A percentile compares a stretch with the other conserved stretches of the same genome.
phyloP scores from a whole-genome alignment of 139 green algal species.

The Klebsormidium nitens region DNA sequence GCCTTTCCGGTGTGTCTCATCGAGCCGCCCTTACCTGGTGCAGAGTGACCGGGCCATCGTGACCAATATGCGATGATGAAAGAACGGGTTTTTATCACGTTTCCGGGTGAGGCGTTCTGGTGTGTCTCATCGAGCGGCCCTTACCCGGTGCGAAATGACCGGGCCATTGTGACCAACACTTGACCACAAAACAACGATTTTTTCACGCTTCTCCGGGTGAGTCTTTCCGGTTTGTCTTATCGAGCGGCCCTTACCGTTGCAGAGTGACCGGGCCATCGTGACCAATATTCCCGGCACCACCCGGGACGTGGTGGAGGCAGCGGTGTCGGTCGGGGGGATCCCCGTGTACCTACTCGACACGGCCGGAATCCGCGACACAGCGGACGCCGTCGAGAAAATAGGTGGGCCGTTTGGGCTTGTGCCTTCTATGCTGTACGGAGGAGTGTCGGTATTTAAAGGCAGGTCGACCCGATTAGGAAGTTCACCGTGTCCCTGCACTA shows the following conservation, averaged over 20 bases:
- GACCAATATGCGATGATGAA: slow-evolving; percentile 77
- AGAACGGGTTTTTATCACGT: too few relatives aligned
- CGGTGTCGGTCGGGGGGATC: slow-evolving; percentile 67
- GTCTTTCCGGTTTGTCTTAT: too few relatives aligned
- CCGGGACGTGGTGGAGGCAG: slow-evolving; percentile 87
- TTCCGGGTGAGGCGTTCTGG: too few relatives aligned
- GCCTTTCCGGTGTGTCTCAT: too few relatives aligned
- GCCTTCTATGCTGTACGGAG: neutral
- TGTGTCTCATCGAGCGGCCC: too few relatives aligned
- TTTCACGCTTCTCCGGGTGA: too few relatives aligned
- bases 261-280: slow-evolving; percentile 84
- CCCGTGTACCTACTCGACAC: slow-evolving; percentile 91
- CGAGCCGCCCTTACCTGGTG: too few relatives aligned
- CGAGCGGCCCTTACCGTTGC: too few relatives aligned
- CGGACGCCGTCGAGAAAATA: slow-evolving; percentile 77
- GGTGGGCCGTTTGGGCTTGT: slow-evolving; percentile 20
- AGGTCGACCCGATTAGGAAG: slow-evolving; percentile 33
- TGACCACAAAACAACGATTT: too few relatives aligned
- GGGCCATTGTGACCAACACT: slow-evolving; percentile 90
- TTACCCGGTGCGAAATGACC: slow-evolving; percentile 56
- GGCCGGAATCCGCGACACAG: slow-evolving; percentile 73
- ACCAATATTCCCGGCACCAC: slow-evolving; percentile 90
- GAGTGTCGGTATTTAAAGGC: slow-evolving; percentile 54
- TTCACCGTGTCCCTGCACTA: too few relatives aligned
- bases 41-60: slow-evolving; percentile 84